Evolutionary conservation across 2,329 filamentous ascomycete genomes (phyloP), one percentile per base, ranked within the genome.

Genomic region (Fusarium nanum): DNA sequence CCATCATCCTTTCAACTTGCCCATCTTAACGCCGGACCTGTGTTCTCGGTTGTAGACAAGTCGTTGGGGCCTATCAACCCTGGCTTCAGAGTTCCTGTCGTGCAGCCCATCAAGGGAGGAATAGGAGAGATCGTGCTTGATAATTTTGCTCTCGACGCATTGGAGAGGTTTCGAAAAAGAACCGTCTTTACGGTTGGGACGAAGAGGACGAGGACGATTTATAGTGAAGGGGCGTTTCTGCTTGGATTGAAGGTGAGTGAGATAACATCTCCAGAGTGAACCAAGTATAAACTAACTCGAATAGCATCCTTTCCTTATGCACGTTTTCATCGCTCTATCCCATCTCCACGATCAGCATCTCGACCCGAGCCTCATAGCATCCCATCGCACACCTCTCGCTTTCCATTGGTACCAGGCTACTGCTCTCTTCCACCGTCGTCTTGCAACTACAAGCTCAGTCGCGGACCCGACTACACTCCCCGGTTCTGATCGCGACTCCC

Each of bases 261-360:
- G 41, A 14, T 18, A 10, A 6, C 3, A 37, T 20, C 30, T 10
- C 12, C 20, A 16, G n/a, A 25, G 40, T 37, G 22, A 45, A n/a
- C 28, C 3, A 7, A n/a, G 4, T 14, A 5, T 16, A 23, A 22
- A 37, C 56, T 64, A 20, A 57, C 55, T 13, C 1, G 5, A 16
- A 22, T 32, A 85, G 84, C 78, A 86, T 50, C 81, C 84, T 0
- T 88, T 85, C 57, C 78, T 89, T 7, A 83, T 88, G 78, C 87
- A 89, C 73, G 78, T 84, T 48, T 79, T 88, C 20, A 78, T 88
- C 30, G 81, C 84, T 22, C 71, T 89, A 23, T 84, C 87, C 4
- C 74, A 85, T 6, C 82, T 87, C 67, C 87, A 90, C 67, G 86
- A 88, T 64, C 80, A 83, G 8, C 78, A 83, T 64, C 74, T 85